Evolutionary conservation across 1,284 basidiomycete genomes (phyloP), one percentile per base, ranked within the genome.

Genomic region (Boletus holoroseus): DNA sequence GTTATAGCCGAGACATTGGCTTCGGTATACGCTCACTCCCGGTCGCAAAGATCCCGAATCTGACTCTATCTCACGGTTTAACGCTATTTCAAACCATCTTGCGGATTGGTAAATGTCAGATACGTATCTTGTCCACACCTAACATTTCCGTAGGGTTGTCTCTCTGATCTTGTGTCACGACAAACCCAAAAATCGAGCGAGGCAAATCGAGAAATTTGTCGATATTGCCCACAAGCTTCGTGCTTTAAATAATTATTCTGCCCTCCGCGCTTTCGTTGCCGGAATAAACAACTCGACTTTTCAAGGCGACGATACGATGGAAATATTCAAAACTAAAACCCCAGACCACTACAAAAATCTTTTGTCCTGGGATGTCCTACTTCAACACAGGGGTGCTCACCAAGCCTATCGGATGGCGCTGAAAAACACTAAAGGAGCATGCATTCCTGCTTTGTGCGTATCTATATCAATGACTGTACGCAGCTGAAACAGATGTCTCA

Each of bases 151-250:
- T 53, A 85, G 83, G 88, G 85, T 88, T 47, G 78, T 83, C 3
- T 89, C 88, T 38, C 66, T 91, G 39, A 89, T 91, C 50, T 68
- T 91, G 6, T 88, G 85, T 56, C 86, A 90, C 54, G 87, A 91
- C 61, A 81, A 78, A 56, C 74, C 80, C 20, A 79, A 75, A 61
- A 65, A 71, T 27, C 78, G 88, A 42, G 83, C 83, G 15, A 78
- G 73, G 50, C 83, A 88, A 61, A 84, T 91, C 42, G 85, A 88
- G 64, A 85, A 85, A 62, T 81, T 91, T 43, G 81, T 86, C 20
- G 83, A 88, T 47, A 78, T 91, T 54, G 88, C 86, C 0, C 76
- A 80, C 53, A 77, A 76, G 52, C 70, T 91, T 39, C 79, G 88
- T 36, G 73, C 73, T 8, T 62, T 85, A 37, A 87, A 89, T 63